These are phyloP conservation scores for Metschnikowia borealis DNA, from an alignment of 805 yeast species.

Conservation along the genomic window DNA sequence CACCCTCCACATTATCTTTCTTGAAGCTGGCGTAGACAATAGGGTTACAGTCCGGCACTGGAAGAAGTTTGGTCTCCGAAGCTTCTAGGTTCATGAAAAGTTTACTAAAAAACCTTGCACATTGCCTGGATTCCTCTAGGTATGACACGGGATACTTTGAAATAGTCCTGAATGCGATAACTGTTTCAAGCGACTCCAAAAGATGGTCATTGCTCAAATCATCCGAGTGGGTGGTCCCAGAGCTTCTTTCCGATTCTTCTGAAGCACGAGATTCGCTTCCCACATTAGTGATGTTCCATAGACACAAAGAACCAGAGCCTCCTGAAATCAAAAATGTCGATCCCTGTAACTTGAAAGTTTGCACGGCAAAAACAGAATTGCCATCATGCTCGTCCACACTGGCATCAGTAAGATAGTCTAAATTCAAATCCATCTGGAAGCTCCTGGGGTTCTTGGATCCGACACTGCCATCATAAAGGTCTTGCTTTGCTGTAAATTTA, in stretches of 20 bases:
- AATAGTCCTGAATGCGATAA: constrained; percentile 72
- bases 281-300: constrained; percentile 57
- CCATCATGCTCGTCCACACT: constrained; percentile 10
- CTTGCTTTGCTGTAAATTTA: constrained; percentile 23
- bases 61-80: constrained; percentile 57
- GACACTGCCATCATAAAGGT: constrained; percentile 6
- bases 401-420: not conserved
- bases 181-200: constrained; percentile 54
- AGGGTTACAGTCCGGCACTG: constrained; percentile 79
- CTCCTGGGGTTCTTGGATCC: not conserved
- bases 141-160: constrained; percentile 66
- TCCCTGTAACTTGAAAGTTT: constrained; percentile 37
- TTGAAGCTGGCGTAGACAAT: constrained; percentile 73
- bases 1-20: not conserved
- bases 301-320: constrained; percentile 63
- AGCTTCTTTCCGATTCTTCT: not conserved
- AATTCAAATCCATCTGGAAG: constrained; percentile 8
- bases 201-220: constrained; percentile 54
- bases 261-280: constrained; percentile 15
- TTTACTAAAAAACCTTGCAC: constrained; percentile 71
- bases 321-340: constrained; percentile 58
- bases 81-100: constrained; percentile 70
- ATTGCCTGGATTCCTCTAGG: constrained; percentile 76
- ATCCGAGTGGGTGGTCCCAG: not conserved
- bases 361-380: constrained; percentile 51